Conservation (phyloP, 805 yeast species). For the Candida coleopterorum region DNA sequence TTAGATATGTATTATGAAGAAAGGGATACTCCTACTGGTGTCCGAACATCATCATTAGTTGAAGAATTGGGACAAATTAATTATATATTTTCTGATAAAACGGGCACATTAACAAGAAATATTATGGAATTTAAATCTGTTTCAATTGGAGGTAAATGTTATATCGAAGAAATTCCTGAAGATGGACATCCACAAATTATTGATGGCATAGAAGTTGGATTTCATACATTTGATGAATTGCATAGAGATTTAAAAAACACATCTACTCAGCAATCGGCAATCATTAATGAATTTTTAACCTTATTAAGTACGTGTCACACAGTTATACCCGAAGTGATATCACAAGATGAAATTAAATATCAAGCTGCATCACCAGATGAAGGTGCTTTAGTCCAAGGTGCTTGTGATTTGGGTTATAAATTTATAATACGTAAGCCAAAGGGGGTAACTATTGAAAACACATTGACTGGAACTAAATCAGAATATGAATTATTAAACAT, state of each 20-base stretch:
- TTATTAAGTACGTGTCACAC: slow-evolving; percentile 93
- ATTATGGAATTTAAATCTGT: slow-evolving; percentile 96
- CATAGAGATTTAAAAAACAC: slow-evolving; percentile 41
- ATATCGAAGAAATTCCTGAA: slow-evolving; percentile 85
- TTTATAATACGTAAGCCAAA: slow-evolving; percentile 85
- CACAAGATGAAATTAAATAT: slow-evolving; percentile 66
- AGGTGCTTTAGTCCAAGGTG: slow-evolving; percentile 97
- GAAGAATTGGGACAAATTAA: slow-evolving; percentile 98
- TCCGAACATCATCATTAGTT: slow-evolving; percentile 90
- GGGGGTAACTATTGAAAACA: slow-evolving; percentile 60
- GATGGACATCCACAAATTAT: slow-evolving; percentile 65
- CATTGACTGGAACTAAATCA: slow-evolving; percentile 42
- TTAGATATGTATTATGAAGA: slow-evolving; percentile 86
- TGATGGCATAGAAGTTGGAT: slow-evolving; percentile 83
- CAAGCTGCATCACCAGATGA: slow-evolving; percentile 99
- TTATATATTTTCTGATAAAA: slow-evolving; percentile 93
- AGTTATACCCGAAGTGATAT: slow-evolving; percentile 82
- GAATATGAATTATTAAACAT: slow-evolving; percentile 77
- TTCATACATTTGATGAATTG: slow-evolving; percentile 63
- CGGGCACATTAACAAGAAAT: slow-evolving; percentile 94
- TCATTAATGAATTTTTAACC: slow-evolving; percentile 72
- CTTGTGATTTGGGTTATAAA: slow-evolving; percentile 79
- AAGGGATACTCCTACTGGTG: slow-evolving; percentile 91
- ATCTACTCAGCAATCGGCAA: slow-evolving; percentile 40
- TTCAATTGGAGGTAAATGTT: slow-evolving; percentile 87